phyloP scores from a whole-genome alignment of 306 rosid species.

The Sicyos baderoa region DNA sequence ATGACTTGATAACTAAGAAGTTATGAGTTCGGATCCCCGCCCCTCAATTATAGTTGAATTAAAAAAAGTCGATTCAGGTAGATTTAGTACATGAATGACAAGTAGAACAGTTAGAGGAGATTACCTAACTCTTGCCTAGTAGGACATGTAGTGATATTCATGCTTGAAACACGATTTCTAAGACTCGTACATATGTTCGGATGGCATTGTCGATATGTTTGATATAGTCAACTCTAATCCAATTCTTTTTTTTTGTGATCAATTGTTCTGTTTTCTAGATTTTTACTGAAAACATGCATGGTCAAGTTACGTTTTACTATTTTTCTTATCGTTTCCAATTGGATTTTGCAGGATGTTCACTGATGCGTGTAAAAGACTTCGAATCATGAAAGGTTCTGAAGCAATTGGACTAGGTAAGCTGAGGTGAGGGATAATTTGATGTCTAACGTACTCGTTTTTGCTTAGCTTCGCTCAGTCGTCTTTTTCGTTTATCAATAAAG shows the following conservation, averaged over 20 bases:
- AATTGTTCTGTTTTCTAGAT: background rate
- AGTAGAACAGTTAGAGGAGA: background rate
- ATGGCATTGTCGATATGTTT: background rate
- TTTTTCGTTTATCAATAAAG: background rate
- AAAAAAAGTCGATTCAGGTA: no score
- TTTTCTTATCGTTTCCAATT: constrained; percentile 14
- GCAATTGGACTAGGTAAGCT: constrained; percentile 72
- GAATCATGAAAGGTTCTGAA: constrained; percentile 91
- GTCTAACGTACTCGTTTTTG: background rate
- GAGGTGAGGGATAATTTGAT: background rate
- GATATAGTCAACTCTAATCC: background rate
- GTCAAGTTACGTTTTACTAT: background rate
- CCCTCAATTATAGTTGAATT: no score
- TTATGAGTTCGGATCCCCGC: no score
- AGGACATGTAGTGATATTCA: background rate
- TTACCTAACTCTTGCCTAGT: background rate
- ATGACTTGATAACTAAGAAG: no score
- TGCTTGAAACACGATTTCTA: background rate
- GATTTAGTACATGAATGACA: background rate
- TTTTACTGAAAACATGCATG: background rate
- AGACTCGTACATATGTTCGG: background rate
- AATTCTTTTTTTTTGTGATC: constrained; percentile 2
- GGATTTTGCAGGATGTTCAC: constrained; percentile 62
- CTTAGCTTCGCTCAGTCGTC: background rate
- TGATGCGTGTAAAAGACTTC: constrained; percentile 62